phyloP scores from a whole-genome alignment of 2,329 filamentous ascomycete genomes.

The Talaromyces sp. region DNA sequence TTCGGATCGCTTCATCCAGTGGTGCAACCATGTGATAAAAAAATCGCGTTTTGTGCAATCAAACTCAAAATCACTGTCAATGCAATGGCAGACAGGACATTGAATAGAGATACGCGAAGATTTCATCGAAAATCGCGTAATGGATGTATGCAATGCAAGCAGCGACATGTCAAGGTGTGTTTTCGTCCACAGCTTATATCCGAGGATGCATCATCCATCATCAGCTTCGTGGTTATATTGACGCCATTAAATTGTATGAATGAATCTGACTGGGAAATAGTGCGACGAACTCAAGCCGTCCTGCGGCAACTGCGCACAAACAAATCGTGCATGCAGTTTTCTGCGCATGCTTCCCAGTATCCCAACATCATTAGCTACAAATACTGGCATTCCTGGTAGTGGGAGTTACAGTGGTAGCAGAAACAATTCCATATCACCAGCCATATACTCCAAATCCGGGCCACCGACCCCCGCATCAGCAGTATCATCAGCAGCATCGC shows the following conservation, averaged over 20 bases:
- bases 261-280: constrained; percentile 4
- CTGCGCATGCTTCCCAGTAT: constrained; percentile 17
- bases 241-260: not conserved
- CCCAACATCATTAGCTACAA: constrained; percentile 6
- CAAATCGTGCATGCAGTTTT: constrained; percentile 19
- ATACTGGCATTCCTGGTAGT: not conserved
- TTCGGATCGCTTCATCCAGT: not conserved
- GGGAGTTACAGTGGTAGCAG: not conserved
- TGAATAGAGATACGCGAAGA: constrained; percentile 18
- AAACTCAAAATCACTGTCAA: not conserved
- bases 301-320: constrained; percentile 21
- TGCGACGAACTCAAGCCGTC: constrained; percentile 20
- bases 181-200: not conserved
- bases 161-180: constrained; percentile 23
- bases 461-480: constrained; percentile 5
- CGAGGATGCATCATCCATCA: not conserved
- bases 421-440: not conserved
- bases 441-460: not conserved
- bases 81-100: not conserved
- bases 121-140: constrained; percentile 22
- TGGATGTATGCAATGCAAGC: constrained; percentile 23
- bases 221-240: not conserved
- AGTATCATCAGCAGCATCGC: not conserved
- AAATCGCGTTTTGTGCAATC: not conserved
- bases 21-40: not conserved